phyloP scores from a whole-genome alignment of 768 basidiomycete genomes.

The Mycena rebaudengoi region DNA sequence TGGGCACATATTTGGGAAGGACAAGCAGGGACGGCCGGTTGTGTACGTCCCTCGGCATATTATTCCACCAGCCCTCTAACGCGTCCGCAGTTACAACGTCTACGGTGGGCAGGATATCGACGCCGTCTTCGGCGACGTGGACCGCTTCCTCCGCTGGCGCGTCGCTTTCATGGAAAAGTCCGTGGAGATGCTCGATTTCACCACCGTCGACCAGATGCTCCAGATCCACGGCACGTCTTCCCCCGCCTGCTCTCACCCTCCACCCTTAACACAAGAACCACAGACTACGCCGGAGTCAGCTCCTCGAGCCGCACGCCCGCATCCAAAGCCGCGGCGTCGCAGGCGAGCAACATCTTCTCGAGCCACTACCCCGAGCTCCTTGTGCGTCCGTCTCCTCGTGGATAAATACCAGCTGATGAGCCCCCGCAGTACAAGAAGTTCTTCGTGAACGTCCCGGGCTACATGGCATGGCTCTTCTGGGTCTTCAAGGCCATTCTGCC shows the following conservation, averaged over 20 bases:
- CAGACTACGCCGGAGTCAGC: constrained; percentile 81
- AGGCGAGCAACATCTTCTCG: constrained; percentile 78
- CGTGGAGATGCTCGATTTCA: constrained; percentile 72
- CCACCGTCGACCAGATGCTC: constrained; percentile 73
- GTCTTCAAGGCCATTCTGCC: constrained; percentile 79
- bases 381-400: constrained; percentile 44
- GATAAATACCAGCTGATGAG: constrained; percentile 4
- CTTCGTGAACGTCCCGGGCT: constrained; percentile 82
- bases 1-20: constrained; percentile 72
- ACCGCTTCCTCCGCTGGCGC: constrained; percentile 84
- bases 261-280: background rate
- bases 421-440: constrained; percentile 69
- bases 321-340: constrained; percentile 79
- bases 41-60: constrained; percentile 54
- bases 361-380: constrained; percentile 84
- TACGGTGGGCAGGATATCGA: constrained; percentile 77
- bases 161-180: constrained; percentile 80
- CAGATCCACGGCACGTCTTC: constrained; percentile 70
- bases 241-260: background rate
- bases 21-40: constrained; percentile 76
- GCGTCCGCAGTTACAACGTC: constrained; percentile 70
- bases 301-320: constrained; percentile 73
- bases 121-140: constrained; percentile 79
- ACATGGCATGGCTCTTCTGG: constrained; percentile 88
- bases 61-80: background rate